phyloP scores from a whole-genome alignment of 192 early-diverging fungal genomes.

The Entomortierella chlamydospora region DNA sequence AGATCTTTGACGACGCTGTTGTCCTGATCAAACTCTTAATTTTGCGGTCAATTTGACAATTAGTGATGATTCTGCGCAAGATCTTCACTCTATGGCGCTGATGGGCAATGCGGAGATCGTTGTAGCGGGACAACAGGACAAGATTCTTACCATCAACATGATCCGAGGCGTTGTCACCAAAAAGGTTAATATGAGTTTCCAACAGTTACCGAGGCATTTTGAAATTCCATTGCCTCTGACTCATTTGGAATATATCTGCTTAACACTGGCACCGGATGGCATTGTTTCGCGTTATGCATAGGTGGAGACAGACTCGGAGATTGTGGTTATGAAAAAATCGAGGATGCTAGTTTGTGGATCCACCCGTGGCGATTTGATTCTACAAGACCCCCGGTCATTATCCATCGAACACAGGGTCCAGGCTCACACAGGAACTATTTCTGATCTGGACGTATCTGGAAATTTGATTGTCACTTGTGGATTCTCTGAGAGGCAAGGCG shows the following conservation, averaged over 20 bases:
- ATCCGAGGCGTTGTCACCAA: conserved; percentile 59
- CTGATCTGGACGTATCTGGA: conserved; percentile 81
- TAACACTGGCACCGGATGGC: too few species aligned
- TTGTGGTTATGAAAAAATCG: conserved; percentile 75
- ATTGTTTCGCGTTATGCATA: too few species aligned
- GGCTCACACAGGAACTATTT: conserved; percentile 82
- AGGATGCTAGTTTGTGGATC: conserved; percentile 73
- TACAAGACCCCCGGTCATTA: conserved; percentile 75
- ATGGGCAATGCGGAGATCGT: conserved; percentile 68
- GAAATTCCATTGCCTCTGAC: too few species aligned
- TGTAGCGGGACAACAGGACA: conserved; percentile 67
- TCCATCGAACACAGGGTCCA: conserved; percentile 71
- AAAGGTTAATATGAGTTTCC: conserved; percentile 43
- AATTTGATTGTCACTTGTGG: conserved; percentile 83
- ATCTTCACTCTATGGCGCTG: conserved; percentile 68
- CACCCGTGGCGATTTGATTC: conserved; percentile 69
- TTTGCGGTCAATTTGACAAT: neutral
- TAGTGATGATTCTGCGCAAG: conserved; percentile 60
- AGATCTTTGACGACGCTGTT: too few species aligned
- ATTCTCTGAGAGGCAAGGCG: conserved; percentile 70
- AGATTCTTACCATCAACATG: conserved; percentile 63
- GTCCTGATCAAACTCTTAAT: too few species aligned
- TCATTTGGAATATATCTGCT: too few species aligned
- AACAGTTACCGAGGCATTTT: too few species aligned
- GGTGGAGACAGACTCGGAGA: conserved; percentile 60